Evolutionary conservation across 257 asterid genomes (phyloP).

Genomic region (Euphrasia confusa): DNA sequence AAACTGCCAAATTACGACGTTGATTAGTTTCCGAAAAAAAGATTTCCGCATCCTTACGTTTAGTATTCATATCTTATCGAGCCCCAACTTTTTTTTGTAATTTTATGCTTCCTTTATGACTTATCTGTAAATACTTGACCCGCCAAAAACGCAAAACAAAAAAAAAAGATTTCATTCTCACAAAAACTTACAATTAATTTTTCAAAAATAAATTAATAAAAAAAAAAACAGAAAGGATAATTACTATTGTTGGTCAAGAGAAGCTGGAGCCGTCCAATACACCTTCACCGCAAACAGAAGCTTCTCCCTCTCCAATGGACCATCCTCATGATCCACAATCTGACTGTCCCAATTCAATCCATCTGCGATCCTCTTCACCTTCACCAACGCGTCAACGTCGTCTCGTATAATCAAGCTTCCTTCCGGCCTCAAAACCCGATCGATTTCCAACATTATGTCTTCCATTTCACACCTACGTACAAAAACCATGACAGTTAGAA

Average conservation of each 20-base stretch:
- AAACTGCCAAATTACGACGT: neutral
- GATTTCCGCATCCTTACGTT: slow-evolving; percentile 3
- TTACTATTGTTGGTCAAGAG: slow-evolving; percentile 22
- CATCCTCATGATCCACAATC: slow-evolving; percentile 83
- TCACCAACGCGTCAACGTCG: slow-evolving; percentile 56
- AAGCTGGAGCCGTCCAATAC: slow-evolving; percentile 77
- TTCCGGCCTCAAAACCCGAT: slow-evolving; percentile 71
- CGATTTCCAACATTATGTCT: slow-evolving; percentile 76
- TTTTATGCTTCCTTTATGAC: no score
- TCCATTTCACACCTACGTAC: slow-evolving; percentile 77
- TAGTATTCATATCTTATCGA: neutral
- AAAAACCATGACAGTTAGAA: neutral
- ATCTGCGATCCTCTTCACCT: slow-evolving; percentile 64
- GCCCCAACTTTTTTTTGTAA: no score
- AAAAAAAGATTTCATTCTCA: no score
- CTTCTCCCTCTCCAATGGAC: slow-evolving; percentile 72
- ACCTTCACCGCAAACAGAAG: slow-evolving; percentile 69
- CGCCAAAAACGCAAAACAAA: no score
- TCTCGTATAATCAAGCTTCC: slow-evolving; percentile 78
- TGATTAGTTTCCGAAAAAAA: neutral
- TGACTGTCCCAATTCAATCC: slow-evolving; percentile 78
- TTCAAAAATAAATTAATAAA: no score
- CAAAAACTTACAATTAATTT: no score
- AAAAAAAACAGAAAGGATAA: neutral
- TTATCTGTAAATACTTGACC: no score